Percentiles rank a stretch among this genome's conserved stretches.
These are phyloP conservation scores for Beauveria varroae DNA, from an alignment of 2,329 filamentous ascomycete genomes.

Conservation along the genomic window DNA sequence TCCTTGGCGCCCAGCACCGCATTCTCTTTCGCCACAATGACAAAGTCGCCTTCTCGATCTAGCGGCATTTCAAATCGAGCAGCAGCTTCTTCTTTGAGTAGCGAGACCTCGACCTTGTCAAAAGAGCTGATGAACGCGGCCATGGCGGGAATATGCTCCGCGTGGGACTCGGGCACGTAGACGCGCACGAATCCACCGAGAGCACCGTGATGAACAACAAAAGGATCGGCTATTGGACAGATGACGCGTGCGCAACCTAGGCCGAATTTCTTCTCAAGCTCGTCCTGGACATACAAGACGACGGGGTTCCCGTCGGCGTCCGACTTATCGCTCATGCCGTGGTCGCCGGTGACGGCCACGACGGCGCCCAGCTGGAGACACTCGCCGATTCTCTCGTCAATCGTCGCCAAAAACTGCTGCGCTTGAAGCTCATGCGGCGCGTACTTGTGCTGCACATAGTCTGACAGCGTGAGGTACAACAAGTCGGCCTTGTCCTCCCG, in stretches of 20 bases:
- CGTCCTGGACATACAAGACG: conserved; percentile 32
- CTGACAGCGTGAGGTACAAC: conserved; percentile 35
- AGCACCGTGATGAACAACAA: conserved; percentile 35
- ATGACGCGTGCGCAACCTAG: conserved; percentile 27
- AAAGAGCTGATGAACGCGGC: conserved; percentile 21
- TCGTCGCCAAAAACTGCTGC: conserved; percentile 27
- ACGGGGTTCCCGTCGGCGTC: conserved; percentile 26
- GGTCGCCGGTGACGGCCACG: conserved; percentile 33
- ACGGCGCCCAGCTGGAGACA: conserved; percentile 27
- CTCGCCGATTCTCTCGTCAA: conserved; percentile 27
- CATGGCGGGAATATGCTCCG: conserved; percentile 17
- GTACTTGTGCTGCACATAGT: conserved; percentile 37
- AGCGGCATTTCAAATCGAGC: conserved; percentile 28
- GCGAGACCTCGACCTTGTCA: conserved; percentile 25
- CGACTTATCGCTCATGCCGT: conserved; percentile 35
- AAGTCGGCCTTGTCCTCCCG: conserved; percentile 31
- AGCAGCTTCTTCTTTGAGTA: conserved; percentile 25
- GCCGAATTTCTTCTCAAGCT: conserved; percentile 25
- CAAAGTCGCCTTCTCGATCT: conserved; percentile 33
- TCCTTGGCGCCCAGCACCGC: conserved; percentile 29
- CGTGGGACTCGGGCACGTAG: conserved; percentile 21
- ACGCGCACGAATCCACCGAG: conserved; percentile 35
- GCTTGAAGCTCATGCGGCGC: conserved; percentile 28
- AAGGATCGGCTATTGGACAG: conserved; percentile 36
- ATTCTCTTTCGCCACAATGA: conserved; percentile 28